Evolutionary conservation across 2,329 filamentous ascomycete genomes (phyloP), one percentile per base, ranked within the genome.

Genomic region (Talaromyces sp.): DNA sequence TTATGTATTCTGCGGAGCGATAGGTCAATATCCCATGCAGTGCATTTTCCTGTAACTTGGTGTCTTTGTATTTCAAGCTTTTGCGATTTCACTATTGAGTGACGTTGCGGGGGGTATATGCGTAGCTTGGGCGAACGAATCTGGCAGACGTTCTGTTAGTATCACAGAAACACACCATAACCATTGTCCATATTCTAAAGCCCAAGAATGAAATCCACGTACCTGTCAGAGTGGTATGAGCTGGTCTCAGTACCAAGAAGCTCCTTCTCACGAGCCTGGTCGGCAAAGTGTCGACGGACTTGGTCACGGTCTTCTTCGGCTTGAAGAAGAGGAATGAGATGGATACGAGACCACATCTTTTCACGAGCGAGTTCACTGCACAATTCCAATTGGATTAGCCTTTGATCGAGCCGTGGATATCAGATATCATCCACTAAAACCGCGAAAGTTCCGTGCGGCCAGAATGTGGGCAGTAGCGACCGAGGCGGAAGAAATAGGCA

Each of bases 331-430:
- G 94, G 94, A 70, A 93, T 94, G 63, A 99, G 82, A 78, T 97
- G 86, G 77, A 99, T 96, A 72, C 94, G 88, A 62, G 90, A 85
- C 94, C 94, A 99, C 85, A 96, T 94, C 82, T 97, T 99, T 73
- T 99, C 94, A 68, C 94, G 90, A 63, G 87, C 89, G 65, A 96
- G 87, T 77, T 99, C 94, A 71, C 92, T 97, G 68, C 59, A 25
- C 0, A n/a, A 35, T 9, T 6, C 0, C 50, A 39, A 15, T 1
- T 3, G 10, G 13, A 13, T 59, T 15, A 56, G 52, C 4, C 21
- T 15, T 9, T 28, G 3, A 36, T n/a, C 17, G 4, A 37, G 15
- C 5, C 13, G 9, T 11, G 17, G 5, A 36, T 9, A 11, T 8
- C 4, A 7, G 10, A 11, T 19, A 13, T 46, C 9, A 1, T n/a